phyloP scores from a whole-genome alignment of 352 stramenopile genomes.

The Globisporangium canariense region DNA sequence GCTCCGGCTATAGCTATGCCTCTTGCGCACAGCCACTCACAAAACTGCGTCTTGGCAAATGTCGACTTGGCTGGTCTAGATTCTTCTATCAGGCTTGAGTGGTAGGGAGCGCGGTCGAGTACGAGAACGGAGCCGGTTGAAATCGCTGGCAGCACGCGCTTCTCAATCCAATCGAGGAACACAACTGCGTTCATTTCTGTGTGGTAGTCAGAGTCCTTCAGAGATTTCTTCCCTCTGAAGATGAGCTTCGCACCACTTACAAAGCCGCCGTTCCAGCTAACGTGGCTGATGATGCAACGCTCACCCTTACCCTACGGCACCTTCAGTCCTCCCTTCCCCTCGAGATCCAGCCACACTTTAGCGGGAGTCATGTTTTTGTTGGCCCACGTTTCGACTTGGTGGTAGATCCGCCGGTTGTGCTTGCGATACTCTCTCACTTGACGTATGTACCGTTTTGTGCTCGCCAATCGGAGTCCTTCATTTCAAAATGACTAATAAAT shows the following conservation, averaged over 20 bases:
- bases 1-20: neutral
- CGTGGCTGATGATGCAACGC: slow-evolving; percentile 21
- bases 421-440: too few relatives aligned
- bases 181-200: slow-evolving; percentile 26
- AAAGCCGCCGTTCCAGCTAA: slow-evolving; percentile 18
- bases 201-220: slow-evolving; percentile 31
- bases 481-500: too few relatives aligned
- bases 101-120: slow-evolving; percentile 22
- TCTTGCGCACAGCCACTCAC: neutral
- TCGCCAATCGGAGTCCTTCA: too few relatives aligned
- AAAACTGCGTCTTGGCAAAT: neutral
- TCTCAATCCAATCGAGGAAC: slow-evolving; percentile 24
- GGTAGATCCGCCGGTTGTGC: slow-evolving; percentile 8
- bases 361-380: slow-evolving; percentile 21
- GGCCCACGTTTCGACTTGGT: slow-evolving; percentile 21
- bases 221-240: slow-evolving; percentile 21
- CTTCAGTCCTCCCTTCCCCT: slow-evolving; percentile 15
- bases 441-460: too few relatives aligned
- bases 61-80: neutral
- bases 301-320: slow-evolving; percentile 20
- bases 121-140: slow-evolving; percentile 18
- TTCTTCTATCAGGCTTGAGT: slow-evolving; percentile 2
- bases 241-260: slow-evolving; percentile 20
- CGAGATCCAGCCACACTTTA: slow-evolving; percentile 14
- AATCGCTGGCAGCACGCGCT: slow-evolving; percentile 10